These are phyloP conservation scores for Irineochytrium annulatum DNA, from an alignment of 192 early-diverging fungal genomes.

Conservation along the genomic window DNA sequence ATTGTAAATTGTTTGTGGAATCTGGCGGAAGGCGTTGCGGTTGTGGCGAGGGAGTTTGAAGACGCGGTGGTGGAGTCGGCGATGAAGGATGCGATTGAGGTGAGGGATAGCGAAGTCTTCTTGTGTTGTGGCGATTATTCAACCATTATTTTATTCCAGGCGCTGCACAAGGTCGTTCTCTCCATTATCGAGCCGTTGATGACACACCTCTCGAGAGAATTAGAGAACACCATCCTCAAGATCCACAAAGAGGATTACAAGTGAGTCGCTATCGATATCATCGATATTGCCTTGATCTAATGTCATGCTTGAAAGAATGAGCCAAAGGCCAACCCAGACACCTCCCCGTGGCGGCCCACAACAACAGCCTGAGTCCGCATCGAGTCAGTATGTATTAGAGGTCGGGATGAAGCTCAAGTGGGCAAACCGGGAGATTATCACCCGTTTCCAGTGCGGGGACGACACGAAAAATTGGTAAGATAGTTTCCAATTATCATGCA, in stretches of 20 bases:
- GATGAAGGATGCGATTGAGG: slow-evolving; percentile 47
- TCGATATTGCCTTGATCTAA: neutral
- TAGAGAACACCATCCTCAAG: slow-evolving; percentile 51
- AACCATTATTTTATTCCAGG: slow-evolving; percentile 29
- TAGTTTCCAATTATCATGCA: slow-evolving; percentile 1
- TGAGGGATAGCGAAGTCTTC: no score
- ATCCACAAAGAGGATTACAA: slow-evolving; percentile 66
- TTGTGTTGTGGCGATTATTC: neutral
- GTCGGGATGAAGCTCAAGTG: slow-evolving; percentile 54
- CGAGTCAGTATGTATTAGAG: slow-evolving; percentile 58
- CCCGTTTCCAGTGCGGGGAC: slow-evolving; percentile 55
- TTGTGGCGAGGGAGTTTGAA: slow-evolving; percentile 54
- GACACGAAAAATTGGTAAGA: slow-evolving; percentile 57
- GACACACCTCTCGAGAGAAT: slow-evolving; percentile 46
- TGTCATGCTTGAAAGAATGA: neutral
- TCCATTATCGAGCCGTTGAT: slow-evolving; percentile 52
- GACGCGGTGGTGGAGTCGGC: slow-evolving; percentile 41
- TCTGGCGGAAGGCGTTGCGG: slow-evolving; percentile 60
- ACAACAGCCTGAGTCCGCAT: slow-evolving; percentile 32
- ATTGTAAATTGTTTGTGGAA: slow-evolving; percentile 55
- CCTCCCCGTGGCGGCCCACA: no score
- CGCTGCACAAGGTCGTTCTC: slow-evolving; percentile 45
- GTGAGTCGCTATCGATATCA: neutral
- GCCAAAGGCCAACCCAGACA: no score
- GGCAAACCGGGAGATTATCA: slow-evolving; percentile 51